These are phyloP conservation scores for Dacryopinax primogenitus DNA, from an alignment of 768 basidiomycete genomes.

Conservation along the genomic window DNA sequence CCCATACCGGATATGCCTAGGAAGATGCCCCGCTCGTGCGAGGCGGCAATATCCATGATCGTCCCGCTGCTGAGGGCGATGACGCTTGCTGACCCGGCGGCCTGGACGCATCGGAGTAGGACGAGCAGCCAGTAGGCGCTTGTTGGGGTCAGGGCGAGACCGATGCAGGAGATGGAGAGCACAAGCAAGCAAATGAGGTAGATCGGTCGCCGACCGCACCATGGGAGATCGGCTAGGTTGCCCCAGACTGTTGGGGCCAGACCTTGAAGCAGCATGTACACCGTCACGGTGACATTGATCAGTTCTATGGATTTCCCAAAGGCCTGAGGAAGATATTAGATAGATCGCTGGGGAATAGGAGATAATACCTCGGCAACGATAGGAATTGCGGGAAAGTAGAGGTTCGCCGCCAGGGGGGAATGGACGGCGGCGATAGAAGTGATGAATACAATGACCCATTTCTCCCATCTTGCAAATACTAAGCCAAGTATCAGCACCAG, in stretches of 20 bases:
- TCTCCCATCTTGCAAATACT: background rate
- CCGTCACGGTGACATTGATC: slow-evolving; percentile 69
- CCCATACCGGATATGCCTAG: slow-evolving; percentile 37
- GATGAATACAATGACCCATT: slow-evolving; percentile 6
- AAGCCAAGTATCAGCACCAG: background rate
- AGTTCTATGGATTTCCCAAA: slow-evolving; percentile 56
- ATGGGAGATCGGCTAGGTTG: slow-evolving; percentile 44
- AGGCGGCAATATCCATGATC: slow-evolving; percentile 62
- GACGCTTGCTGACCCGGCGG: slow-evolving; percentile 65
- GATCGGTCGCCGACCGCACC: slow-evolving; percentile 47
- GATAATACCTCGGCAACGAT: slow-evolving; percentile 32
- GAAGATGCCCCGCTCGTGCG: slow-evolving; percentile 60
- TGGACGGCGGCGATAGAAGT: background rate
- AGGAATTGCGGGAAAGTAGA: slow-evolving; percentile 72
- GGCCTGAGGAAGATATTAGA: slow-evolving; percentile 20
- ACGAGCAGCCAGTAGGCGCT: slow-evolving; percentile 65
- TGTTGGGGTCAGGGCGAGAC: slow-evolving; percentile 42
- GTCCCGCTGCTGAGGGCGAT: slow-evolving; percentile 70
- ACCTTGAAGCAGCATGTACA: slow-evolving; percentile 63
- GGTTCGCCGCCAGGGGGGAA: slow-evolving; percentile 25
- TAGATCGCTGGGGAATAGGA: background rate
- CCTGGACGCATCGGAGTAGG: slow-evolving; percentile 67
- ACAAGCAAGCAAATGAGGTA: slow-evolving; percentile 51
- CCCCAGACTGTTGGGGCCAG: slow-evolving; percentile 48
- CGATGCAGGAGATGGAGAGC: slow-evolving; percentile 54